These are phyloP conservation scores for Sugiyamaella mastotermitis DNA, from an alignment of 805 yeast genomes.

Conservation along the genomic window DNA sequence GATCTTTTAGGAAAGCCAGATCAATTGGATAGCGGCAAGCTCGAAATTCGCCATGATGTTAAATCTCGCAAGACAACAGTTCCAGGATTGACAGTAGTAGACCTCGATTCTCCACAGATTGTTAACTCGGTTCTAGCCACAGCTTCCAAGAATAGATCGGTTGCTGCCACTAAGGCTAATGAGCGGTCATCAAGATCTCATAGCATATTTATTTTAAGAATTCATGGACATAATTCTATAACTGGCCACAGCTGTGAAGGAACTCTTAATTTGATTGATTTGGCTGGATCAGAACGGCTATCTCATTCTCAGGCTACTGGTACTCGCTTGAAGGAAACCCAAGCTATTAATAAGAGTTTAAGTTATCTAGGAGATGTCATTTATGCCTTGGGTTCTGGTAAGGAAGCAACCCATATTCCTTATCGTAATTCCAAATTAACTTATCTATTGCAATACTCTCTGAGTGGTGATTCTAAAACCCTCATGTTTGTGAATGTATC, in stretches of 20 bases:
- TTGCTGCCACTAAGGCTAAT: conserved; percentile 78
- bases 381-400: conserved; percentile 50
- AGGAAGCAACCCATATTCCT: conserved; percentile 47
- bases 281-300: conserved; percentile 92
- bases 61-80: conserved; percentile 48
- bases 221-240: conserved; percentile 47
- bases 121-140: conserved; percentile 45
- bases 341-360: conserved; percentile 79
- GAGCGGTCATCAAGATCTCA: conserved; percentile 90
- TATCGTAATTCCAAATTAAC: conserved; percentile 73
- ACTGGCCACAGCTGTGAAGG: conserved; percentile 51
- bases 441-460: conserved; percentile 73
- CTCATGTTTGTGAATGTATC: conserved; percentile 90
- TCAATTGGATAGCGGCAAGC: conserved; percentile 32
- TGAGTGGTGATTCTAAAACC: conserved; percentile 82
- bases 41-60: conserved; percentile 70
- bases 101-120: conserved; percentile 41
- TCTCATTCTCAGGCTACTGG: conserved; percentile 72
- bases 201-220: conserved; percentile 61
- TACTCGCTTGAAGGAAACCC: conserved; percentile 77
- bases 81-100: conserved; percentile 49
- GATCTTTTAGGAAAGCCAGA: conserved; percentile 49
- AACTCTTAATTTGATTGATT: conserved; percentile 71
- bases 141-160: conserved; percentile 60
- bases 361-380: conserved; percentile 91